These are phyloP conservation scores for Podila epicladia DNA, from an alignment of 192 early-diverging fungal genomes.

Conservation along the genomic window DNA sequence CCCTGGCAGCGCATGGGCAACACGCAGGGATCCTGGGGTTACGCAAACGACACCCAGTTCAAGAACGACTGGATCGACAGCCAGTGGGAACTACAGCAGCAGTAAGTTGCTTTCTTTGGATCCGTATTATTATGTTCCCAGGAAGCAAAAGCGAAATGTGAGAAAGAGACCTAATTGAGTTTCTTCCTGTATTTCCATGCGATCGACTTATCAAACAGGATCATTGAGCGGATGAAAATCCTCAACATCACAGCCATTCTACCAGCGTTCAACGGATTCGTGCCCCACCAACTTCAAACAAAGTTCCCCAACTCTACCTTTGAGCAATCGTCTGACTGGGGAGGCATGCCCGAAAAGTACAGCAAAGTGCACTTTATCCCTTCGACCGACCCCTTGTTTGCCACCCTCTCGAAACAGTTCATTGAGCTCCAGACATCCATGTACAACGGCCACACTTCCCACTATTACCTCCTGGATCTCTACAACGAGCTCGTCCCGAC, in stretches of 20 bases:
- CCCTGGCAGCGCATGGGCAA: constrained; percentile 52
- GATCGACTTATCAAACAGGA: constrained; percentile 1
- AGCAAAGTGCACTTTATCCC: constrained; percentile 18
- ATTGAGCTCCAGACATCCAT: constrained; percentile 23
- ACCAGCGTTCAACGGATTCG: constrained; percentile 48
- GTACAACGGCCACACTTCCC: constrained; percentile 5
- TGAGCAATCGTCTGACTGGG: constrained; percentile 25
- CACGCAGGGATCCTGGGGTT: constrained; percentile 31
- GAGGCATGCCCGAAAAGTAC: neutral
- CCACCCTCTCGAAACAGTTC: constrained; percentile 21
- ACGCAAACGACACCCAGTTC: constrained; percentile 14
- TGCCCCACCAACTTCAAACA: constrained; percentile 7
- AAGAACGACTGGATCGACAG: constrained; percentile 49
- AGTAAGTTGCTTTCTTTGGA: constrained; percentile 10
- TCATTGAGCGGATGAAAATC: constrained; percentile 35
- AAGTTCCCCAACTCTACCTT: constrained; percentile 24
- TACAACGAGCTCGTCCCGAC: constrained; percentile 32
- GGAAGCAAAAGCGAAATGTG: no score
- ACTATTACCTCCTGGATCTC: constrained; percentile 36
- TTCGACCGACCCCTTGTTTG: constrained; percentile 30
- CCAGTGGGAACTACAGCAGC: constrained; percentile 41
- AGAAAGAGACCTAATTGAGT: no score
- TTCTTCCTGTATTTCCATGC: neutral
- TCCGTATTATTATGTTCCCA: no score
- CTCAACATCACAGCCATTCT: constrained; percentile 41